Base-by-base conservation (phyloP, 2,329 filamentous ascomycete genomes). In the Neofusicoccum laricinum region DNA sequence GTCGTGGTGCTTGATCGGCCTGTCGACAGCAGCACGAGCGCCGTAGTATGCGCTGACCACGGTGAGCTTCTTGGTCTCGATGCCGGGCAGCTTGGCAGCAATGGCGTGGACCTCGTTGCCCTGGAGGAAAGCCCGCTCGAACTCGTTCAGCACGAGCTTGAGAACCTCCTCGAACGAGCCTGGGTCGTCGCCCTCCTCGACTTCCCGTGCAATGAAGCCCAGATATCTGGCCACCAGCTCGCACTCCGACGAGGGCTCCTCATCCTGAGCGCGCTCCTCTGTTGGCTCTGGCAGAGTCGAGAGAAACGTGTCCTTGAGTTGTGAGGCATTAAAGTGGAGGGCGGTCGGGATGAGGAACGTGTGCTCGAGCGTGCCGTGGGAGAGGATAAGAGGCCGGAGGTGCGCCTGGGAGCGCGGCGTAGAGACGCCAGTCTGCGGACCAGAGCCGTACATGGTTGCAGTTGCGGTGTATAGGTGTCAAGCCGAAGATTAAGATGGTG, bases 91-190 rank as follows among this genome's bases (percentile, higher is more conserved):
- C 8, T 86, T 85, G 40, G 92, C 91, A 49, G 90, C 93, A 67
- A 99, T 81, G 30, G 93, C 93, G 80, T 99, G 96, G 55, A 96
- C 93, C 76, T 99, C 96, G 73, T 99, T 99, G 68, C 95, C 95
- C 63, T 90, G 88, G 73, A 99, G 88, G 79, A 96, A 98, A 63
- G 89, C 92, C 51, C 95, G 89, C 85, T 99, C 95, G 71, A 99
- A 99, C 80, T 99, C 95, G 79, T 95, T 96, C 62, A 98, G 82
- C 63, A 96, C 86, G 67, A 97, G 86, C 81, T 96, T 96, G 69
- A 99, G 85, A 64, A 98, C 92, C 76, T 97, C 93, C 75, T 93
- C 88, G 76, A 95, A 97, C 50, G 92, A 94, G 68, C 92, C 93
- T 69, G 93, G 90, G 53, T 97, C 94, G 75, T 98, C 95, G 64